These are phyloP conservation scores for Yamadazyma pseudoaaseri DNA, from an alignment of 1,139 yeast genomes.

Conservation along the genomic window DNA sequence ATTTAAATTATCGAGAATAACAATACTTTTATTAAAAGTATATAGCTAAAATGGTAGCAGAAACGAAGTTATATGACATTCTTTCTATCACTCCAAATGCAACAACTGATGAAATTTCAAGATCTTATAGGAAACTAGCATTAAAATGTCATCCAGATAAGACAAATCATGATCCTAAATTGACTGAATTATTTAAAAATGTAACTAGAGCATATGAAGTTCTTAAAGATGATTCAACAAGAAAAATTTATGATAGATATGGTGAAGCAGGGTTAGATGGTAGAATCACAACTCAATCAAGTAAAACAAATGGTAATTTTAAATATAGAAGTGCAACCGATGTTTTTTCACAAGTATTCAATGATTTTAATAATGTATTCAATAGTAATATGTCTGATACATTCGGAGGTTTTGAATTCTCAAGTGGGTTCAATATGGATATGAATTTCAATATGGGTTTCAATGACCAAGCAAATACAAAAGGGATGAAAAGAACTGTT, in stretches of 20 bases:
- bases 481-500: constrained; percentile 20
- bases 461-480: constrained; percentile 1
- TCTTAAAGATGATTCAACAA: constrained; percentile 27
- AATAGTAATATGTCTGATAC: constrained; percentile 13
- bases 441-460: constrained; percentile 12
- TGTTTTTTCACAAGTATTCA: constrained; percentile 41
- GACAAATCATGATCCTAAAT: constrained; percentile 43
- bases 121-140: constrained; percentile 40
- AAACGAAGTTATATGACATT: constrained; percentile 35
- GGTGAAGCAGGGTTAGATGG: constrained; percentile 44
- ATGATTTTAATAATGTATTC: constrained; percentile 35
- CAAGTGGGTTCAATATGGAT: constrained; percentile 5
- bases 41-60: constrained; percentile 14
- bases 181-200: constrained; percentile 45
- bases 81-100: constrained; percentile 35
- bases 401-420: constrained; percentile 12
- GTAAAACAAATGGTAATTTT: constrained; percentile 9
- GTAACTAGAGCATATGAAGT: constrained; percentile 45
- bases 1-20: too few relatives aligned
- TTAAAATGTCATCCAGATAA: constrained; percentile 48
- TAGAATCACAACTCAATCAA: constrained; percentile 12
- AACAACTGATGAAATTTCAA: constrained; percentile 39
- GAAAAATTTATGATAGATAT: constrained; percentile 36
- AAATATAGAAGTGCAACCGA: constrained; percentile 20
- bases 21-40: too few relatives aligned